Percentiles rank a stretch among this genome's conserved stretches.
Conservation (phyloP, 139 green algal genomes). For the Zygnema cylindricum region DNA sequence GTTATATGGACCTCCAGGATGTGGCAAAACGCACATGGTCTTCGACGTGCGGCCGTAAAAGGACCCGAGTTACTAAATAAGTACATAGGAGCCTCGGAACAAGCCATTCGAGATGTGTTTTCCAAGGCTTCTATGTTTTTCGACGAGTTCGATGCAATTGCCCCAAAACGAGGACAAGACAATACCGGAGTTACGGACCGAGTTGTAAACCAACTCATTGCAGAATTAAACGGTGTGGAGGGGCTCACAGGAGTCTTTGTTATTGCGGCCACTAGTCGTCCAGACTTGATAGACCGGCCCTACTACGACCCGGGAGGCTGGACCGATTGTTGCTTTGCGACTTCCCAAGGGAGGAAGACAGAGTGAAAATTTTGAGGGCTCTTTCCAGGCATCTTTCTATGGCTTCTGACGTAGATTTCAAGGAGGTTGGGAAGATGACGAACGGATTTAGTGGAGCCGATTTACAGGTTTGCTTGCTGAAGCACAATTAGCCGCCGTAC, state of each 20-base stretch:
- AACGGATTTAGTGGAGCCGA: conserved; percentile 64
- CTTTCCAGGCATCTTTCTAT: conserved; percentile 47
- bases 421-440: conserved; percentile 18
- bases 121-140: conserved; percentile 90
- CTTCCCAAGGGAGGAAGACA: conserved; percentile 55
- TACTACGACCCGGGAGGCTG: conserved; percentile 64
- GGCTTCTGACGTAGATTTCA: conserved; percentile 61
- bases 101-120: conserved; percentile 85
- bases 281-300: conserved; percentile 65
- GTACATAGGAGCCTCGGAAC: conserved; percentile 91
- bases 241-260: conserved; percentile 87
- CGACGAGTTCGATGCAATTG: conserved; percentile 98
- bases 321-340: conserved; percentile 62
- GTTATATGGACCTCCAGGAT: conserved; percentile 95
- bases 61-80: conserved; percentile 99
- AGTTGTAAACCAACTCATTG: conserved; percentile 96
- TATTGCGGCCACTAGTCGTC: conserved; percentile 83
- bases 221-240: conserved; percentile 96
- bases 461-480: conserved; percentile 62
- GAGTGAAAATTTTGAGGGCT: conserved; percentile 56
- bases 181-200: conserved; percentile 92
- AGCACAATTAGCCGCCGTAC: conserved; percentile 61
- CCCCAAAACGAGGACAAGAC: conserved; percentile 89
- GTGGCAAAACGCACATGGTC: conserved; percentile 92
- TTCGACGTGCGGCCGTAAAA: conserved; percentile 81